phyloP scores from a whole-genome alignment of 163 green algal species.

The Trebouxiophyceae sp. region DNA sequence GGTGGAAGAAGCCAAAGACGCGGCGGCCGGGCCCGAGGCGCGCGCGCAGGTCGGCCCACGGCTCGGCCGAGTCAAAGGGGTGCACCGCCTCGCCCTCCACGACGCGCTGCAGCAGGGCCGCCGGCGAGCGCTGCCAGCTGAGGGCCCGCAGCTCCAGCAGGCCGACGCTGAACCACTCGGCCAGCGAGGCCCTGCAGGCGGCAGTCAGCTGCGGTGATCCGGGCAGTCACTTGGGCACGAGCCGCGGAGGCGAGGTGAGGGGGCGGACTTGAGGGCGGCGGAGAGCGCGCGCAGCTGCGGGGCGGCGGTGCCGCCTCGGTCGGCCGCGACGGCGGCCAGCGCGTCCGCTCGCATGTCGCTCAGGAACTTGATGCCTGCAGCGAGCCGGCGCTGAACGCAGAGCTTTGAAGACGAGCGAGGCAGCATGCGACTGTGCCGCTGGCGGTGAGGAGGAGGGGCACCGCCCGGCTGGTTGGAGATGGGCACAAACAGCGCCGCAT shows the following conservation, averaged over 20 bases:
- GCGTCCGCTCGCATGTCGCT: conserved; percentile 39
- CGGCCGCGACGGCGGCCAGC: conserved; percentile 15
- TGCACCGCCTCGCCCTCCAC: not conserved
- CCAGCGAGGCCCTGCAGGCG: conserved; percentile 34
- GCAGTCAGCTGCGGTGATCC: no score
- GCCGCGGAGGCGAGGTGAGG: no score
- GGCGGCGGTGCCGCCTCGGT: conserved; percentile 7
- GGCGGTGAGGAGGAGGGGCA: not conserved
- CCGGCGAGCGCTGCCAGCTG: conserved; percentile 40
- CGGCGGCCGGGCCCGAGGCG: conserved; percentile 33
- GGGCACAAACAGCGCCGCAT: conserved; percentile 22
- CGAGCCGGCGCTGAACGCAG: not conserved
- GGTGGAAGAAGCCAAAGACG: conserved; percentile 58
- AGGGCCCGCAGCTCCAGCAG: conserved; percentile 54
- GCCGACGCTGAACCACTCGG: conserved; percentile 53
- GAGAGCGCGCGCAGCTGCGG: conserved; percentile 30
- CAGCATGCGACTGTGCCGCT: not conserved
- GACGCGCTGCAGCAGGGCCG: conserved; percentile 45
- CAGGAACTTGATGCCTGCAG: conserved; percentile 40
- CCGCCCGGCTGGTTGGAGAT: conserved; percentile 28
- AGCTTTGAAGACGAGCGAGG: not conserved
- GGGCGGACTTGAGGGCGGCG: conserved; percentile 30
- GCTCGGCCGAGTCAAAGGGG: not conserved
- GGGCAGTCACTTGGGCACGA: no score
- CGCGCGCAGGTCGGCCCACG: conserved; percentile 39